Conservation (phyloP, 768 basidiomycete species). For the Leccinum subgranulosum region DNA sequence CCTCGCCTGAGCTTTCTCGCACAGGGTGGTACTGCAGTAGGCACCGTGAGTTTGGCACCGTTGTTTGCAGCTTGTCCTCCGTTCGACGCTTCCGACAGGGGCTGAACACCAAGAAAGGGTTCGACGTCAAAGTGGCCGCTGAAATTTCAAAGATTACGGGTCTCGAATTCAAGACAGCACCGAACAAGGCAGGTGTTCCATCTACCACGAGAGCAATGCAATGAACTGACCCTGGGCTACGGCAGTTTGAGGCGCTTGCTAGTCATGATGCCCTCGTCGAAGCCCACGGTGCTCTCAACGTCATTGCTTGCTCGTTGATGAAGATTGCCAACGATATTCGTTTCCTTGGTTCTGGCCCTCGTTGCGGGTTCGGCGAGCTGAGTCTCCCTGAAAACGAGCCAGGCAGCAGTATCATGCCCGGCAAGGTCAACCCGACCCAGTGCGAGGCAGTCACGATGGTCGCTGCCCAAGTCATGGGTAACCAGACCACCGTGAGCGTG, state of each 20-base stretch:
- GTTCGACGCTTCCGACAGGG: conserved; percentile 51
- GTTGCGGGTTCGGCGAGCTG: conserved; percentile 95
- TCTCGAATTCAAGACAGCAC: conserved; percentile 90
- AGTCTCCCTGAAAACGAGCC: conserved; percentile 97
- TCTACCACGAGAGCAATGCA: not conserved
- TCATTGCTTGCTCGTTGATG: conserved; percentile 95
- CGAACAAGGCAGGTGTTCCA: conserved; percentile 77
- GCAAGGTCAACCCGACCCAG: conserved; percentile 99
- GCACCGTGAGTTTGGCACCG: conserved; percentile 64
- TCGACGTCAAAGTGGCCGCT: conserved; percentile 89
- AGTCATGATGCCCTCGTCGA: conserved; percentile 98
- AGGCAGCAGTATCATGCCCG: conserved; percentile 99
- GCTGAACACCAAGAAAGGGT: conserved; percentile 94
- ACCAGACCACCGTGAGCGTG: conserved; percentile 88
- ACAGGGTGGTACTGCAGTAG: conserved; percentile 98
- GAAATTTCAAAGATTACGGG: conserved; percentile 93
- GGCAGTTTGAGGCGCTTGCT: conserved; percentile 94
- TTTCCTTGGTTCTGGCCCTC: conserved; percentile 95
- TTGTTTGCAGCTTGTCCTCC: not conserved
- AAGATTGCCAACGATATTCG: conserved; percentile 99
- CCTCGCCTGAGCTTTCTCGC: conserved; percentile 88
- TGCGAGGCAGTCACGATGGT: conserved; percentile 99
- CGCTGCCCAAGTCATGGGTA: conserved; percentile 97
- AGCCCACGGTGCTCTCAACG: conserved; percentile 94
- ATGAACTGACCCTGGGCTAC: conserved; percentile 4